These are phyloP conservation scores for Penicillium atrosanguineum DNA, from an alignment of 495 filamentous ascomycete species.

Conservation along the genomic window DNA sequence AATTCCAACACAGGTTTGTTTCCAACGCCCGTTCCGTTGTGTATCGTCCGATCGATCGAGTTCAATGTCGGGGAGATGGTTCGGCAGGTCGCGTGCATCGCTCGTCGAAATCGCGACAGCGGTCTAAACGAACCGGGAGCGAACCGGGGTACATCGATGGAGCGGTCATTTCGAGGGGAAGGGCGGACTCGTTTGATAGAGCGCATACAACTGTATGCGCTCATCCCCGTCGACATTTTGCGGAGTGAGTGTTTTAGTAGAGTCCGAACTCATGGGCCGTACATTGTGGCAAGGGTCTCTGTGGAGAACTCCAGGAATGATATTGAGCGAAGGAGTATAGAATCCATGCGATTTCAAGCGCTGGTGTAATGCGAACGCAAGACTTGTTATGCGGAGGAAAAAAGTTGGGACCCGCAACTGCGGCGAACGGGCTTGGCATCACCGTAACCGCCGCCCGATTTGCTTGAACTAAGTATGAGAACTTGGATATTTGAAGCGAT, in stretches of 20 bases:
- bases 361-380: not conserved
- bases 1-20: not conserved
- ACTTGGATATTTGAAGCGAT: too few relatives aligned
- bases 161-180: not conserved
- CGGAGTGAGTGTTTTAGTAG: not conserved
- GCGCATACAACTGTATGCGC: constrained; percentile 5
- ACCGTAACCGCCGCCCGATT: too few relatives aligned
- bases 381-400: not conserved
- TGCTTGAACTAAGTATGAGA: too few relatives aligned
- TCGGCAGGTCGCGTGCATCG: constrained; percentile 4
- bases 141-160: not conserved
- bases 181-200: not conserved
- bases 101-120: not conserved
- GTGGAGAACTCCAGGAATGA: not conserved
- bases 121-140: not conserved
- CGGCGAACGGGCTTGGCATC: not conserved
- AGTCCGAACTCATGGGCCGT: not conserved
- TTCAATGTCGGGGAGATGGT: not conserved
- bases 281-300: not conserved
- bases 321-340: not conserved
- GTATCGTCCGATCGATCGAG: not conserved
- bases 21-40: not conserved
- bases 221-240: constrained; percentile 14
- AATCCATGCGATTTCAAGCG: not conserved
- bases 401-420: not conserved